phyloP scores from a whole-genome alignment of 2,329 filamentous ascomycete genomes.

The Aspergillus hiratsukae region DNA sequence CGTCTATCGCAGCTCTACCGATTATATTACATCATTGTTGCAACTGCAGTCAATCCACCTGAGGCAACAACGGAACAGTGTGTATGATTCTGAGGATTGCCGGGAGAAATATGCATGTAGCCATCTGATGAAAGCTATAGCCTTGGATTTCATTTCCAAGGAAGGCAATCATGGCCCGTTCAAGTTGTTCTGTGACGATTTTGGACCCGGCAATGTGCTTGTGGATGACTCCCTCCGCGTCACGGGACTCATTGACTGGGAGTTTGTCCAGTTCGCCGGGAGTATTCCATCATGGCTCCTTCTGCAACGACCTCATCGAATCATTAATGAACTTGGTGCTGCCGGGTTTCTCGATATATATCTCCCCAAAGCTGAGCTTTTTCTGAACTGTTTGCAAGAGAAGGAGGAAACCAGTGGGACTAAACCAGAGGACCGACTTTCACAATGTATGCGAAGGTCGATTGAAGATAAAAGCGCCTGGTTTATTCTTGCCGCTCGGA shows the following conservation, averaged over 20 bases:
- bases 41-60: slow-evolving; percentile 1
- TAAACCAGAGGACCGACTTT: not conserved
- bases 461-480: slow-evolving; percentile 1
- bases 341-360: not conserved
- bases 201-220: slow-evolving; percentile 24
- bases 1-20: slow-evolving; percentile 1
- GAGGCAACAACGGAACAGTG: slow-evolving; percentile 1
- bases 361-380: not conserved
- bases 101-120: slow-evolving; percentile 7
- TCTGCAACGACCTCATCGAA: slow-evolving; percentile 3
- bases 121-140: slow-evolving; percentile 3
- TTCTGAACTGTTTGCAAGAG: not conserved
- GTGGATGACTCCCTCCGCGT: slow-evolving; percentile 17
- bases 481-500: slow-evolving; percentile 4
- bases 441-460: not conserved
- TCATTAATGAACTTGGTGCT: not conserved
- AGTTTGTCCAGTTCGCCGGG: slow-evolving; percentile 20
- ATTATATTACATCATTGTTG: slow-evolving; percentile 5
- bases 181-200: slow-evolving; percentile 23
- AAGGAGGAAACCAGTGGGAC: not conserved
- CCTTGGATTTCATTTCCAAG: not conserved
- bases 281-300: slow-evolving; percentile 13
- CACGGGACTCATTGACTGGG: slow-evolving; percentile 25
- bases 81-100: slow-evolving; percentile 6
- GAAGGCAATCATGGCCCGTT: slow-evolving; percentile 15